phyloP scores from a whole-genome alignment of 176 grass and related monocot genomes.

The Urochloa ruziziensis region DNA sequence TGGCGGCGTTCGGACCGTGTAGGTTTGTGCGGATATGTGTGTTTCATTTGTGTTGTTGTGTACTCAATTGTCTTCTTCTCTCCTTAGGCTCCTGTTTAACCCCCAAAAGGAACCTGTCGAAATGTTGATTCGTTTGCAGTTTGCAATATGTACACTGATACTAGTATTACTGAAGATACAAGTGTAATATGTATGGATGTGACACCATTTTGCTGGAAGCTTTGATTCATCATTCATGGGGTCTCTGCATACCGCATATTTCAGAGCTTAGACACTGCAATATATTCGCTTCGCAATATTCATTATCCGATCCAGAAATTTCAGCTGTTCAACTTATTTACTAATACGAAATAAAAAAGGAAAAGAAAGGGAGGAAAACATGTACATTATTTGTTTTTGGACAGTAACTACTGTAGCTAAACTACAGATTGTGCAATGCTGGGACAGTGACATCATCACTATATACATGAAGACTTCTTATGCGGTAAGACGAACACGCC shows the following conservation, averaged over 20 bases:
- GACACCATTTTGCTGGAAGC: background rate
- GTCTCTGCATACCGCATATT: background rate
- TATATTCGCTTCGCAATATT: background rate
- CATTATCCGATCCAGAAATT: background rate
- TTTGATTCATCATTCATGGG: background rate
- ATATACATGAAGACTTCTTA: background rate
- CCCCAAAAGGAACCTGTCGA: background rate
- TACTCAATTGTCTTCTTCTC: background rate
- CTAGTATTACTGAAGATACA: constrained; percentile 18
- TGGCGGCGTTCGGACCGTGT: background rate
- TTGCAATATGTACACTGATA: constrained; percentile 15
- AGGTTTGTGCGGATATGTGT: constrained; percentile 35
- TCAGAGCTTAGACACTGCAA: background rate
- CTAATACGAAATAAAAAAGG: background rate
- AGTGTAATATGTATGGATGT: background rate
- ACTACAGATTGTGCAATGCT: background rate
- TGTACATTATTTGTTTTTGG: constrained; percentile 35
- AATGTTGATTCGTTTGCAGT: constrained; percentile 28
- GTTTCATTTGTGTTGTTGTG: background rate
- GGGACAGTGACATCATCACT: background rate
- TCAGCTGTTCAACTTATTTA: constrained; percentile 25
- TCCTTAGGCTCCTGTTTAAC: constrained; percentile 14
- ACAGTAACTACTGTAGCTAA: background rate
- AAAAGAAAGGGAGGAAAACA: background rate
- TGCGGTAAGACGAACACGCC: background rate